Conservation (phyloP, 139 green algal species). For the Chlorella sp. region DNA sequence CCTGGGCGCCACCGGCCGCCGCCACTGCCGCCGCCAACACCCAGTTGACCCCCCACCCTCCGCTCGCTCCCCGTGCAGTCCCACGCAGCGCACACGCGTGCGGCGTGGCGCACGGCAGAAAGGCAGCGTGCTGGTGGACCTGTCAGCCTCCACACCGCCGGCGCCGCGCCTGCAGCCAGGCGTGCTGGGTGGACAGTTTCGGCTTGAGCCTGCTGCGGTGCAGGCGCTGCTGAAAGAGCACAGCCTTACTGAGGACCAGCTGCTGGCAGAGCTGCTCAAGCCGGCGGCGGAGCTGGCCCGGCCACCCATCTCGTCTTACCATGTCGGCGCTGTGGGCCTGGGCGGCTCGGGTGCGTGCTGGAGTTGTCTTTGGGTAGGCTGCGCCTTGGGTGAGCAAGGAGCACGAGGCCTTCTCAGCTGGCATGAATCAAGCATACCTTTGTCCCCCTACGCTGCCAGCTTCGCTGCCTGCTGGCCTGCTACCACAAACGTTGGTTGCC, state of each 20-base stretch:
- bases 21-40: neutral
- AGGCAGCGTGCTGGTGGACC: slow-evolving; percentile 35
- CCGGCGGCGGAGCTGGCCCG: slow-evolving; percentile 70
- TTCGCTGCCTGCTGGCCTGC: too few relatives aligned
- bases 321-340: slow-evolving; percentile 61
- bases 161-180: slow-evolving; percentile 6
- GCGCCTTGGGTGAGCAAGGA: too few relatives aligned
- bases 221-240: slow-evolving; percentile 44
- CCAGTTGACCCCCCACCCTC: neutral
- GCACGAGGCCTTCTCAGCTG: too few relatives aligned
- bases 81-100: slow-evolving; percentile 1
- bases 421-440: too few relatives aligned
- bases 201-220: slow-evolving; percentile 50
- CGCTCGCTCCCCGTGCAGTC: neutral
- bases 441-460: too few relatives aligned
- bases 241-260: slow-evolving; percentile 54
- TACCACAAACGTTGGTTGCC: too few relatives aligned
- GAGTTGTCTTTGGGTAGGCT: neutral
- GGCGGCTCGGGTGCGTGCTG: neutral
- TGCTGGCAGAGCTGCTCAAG: slow-evolving; percentile 70
- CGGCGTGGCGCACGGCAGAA: slow-evolving; percentile 35
- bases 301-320: slow-evolving; percentile 78
- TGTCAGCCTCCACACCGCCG: neutral
- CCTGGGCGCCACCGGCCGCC: neutral
- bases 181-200: slow-evolving; percentile 44